Evolutionary conservation across 495 filamentous ascomycete genomes (phyloP), one percentile per base, ranked within the genome.

Genomic region (Rusavskia elegans): DNA sequence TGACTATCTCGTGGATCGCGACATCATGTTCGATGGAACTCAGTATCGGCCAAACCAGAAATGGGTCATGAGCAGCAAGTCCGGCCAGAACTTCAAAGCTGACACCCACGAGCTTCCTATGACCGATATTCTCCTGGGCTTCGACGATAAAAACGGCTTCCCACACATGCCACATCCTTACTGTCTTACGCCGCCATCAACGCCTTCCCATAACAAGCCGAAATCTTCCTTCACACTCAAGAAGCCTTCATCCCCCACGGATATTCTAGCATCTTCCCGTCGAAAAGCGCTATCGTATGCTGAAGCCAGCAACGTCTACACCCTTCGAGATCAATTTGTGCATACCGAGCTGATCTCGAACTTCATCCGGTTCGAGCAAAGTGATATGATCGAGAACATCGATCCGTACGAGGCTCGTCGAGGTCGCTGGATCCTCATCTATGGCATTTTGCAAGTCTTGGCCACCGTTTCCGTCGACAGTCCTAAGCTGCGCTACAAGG

Each of bases 351-450:
- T 85, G 4, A 76, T 84, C 49, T 79, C 84, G 29, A 71, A 70
- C 29, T 84, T 82, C 57, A 67, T 72, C 49, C 73, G 71, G 50
- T 83, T 82, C 57, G 83, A 87, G 51, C 82, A 83, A 57, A 55
- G 64, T 0, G 76, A 82, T 54, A 61, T 59, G 23, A 56, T 74
- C 11, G 59, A 61, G 17, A 62, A 64, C 25, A 61, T 77, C 23
- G 71, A 80, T 51, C 80, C 78, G 3, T 73, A 67, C 45, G 71
- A 69, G 16, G 80, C 80, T 23, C 78, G 81, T 2, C 75, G 76
- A 30, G 80, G 80, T 36, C 78, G 84, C 48, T 89, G 84, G 84
- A 67, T 85, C 3, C 64, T 88, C 13, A 73, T 88, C 37, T 89
- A 89, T 61, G 76, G 79, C 32, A 68, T 83, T 14, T 66, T 89